Base-by-base conservation (phyloP, 495 filamentous ascomycete species). In the Penicillium pulvis region DNA sequence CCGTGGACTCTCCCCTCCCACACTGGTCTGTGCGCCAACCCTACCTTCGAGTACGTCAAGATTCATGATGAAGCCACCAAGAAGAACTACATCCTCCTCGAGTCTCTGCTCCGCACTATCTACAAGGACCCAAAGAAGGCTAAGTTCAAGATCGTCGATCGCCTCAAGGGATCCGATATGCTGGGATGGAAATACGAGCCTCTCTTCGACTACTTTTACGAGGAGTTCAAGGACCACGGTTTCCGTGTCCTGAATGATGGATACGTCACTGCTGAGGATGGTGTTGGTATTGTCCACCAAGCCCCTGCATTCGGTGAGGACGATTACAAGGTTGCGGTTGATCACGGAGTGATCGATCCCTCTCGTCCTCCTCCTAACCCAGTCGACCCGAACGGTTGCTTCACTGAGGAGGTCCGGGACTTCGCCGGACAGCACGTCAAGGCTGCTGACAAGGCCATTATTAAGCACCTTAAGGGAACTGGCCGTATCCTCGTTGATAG, bases 121-220 rank as follows among this genome's bases (percentile, higher is more conserved):
- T 98, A 98, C 75, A 98, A 98, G 74, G 92, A 97, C 63, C 87
- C 89, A 14, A 98, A 98, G 80, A 98, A 97, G 79, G 93, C 93
- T 44, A 96, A 97, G 67, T 97, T 87, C 76, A 94, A 92, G 78
- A 82, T 96, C 33, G 64, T 97, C 11, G 83, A 90, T 42, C 91
- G 87, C 60, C 73, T 96, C 56, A 92, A 87, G 74, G 95, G 94
- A 46, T 89, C 84, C 56, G 86, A 91, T 10, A 94, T 98, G 89
- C 75, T 89, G 33, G 94, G 92, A 43, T 97, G 92, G 90, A 89
- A 86, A 66, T 98, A 98, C 69, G 79, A 91, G 67, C 95, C 95
- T 10, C 82, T 92, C 1, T 98, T 98, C 72, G 83, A 90, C 60
- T 98, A 97, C 75, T 96, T 96, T 78, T 90, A 90, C 57, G 91